Evolutionary conservation across 129 eudicot species (phyloP), one percentile per base, ranked within the genome.

Genomic region (Lactuca sativa): DNA sequence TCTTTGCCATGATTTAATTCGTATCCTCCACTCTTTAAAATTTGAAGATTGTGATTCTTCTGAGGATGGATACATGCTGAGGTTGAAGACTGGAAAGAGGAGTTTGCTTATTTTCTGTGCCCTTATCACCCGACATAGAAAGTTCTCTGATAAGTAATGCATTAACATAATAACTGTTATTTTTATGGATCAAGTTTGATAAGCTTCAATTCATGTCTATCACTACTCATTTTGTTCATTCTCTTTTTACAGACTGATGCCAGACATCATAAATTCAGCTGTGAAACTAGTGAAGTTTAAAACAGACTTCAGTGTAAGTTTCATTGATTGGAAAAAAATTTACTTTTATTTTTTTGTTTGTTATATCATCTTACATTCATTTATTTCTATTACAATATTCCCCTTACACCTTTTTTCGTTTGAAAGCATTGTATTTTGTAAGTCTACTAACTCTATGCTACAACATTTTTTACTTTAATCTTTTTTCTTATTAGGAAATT

Each of bases 101-200:
- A 75, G 84, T 76, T 80, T 85, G 77, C 86, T 85, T 53, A 85
- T 88, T 51, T 85, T 85, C 63, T 82, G 78, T 83, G 81, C 88
- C 67, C 78, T 88, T 6, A 85, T 88, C 59, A 85, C 91, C 41
- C 86, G 95, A 8, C 95, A 88, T 52, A 76, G 95, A 74, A 88
- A 83, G 78, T 88, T 80, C 25, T 80, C 86, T 67, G 95, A 88
- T 60, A 85, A 81, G 95, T 88, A 88, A 82, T 71, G 75, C 71
- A 53, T 56, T 40, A 58, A 67, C 58, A 15, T 73, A 52, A 5
- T 25, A 25, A 25, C 30, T 21, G 21, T 21, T 21, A 21, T 21
- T 21, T 21, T 21, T 21, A 25, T 25, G 30, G 13, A 41, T 74
- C 41, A 32, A 61, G 14, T 74, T 75, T 18, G 16, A 16, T 59